These are phyloP conservation scores for Aspergillus fischeri DNA, from an alignment of 2,329 filamentous ascomycete species.

Conservation along the genomic window DNA sequence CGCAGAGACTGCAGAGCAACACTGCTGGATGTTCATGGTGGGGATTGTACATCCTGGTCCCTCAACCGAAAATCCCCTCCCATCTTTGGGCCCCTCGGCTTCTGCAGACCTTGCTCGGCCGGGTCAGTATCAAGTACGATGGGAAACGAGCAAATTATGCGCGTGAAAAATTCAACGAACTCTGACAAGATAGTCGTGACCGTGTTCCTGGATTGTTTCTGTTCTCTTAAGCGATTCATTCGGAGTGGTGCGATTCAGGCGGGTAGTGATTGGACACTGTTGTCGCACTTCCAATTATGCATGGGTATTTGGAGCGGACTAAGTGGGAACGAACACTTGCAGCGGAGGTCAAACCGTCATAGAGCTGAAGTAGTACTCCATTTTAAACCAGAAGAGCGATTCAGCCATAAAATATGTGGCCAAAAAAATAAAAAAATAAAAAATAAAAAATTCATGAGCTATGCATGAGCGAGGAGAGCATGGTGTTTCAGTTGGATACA, in stretches of 20 bases:
- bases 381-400: neutral
- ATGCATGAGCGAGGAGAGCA: neutral
- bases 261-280: conserved; percentile 19
- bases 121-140: neutral
- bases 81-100: neutral
- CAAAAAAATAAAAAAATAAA: neutral
- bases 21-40: neutral
- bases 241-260: conserved; percentile 8
- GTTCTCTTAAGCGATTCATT: conserved; percentile 1
- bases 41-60: neutral
- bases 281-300: conserved; percentile 9
- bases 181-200: neutral
- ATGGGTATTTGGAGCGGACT: neutral
- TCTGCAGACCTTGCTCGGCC: neutral
- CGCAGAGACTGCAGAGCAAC: neutral
- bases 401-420: neutral
- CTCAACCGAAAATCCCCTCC: neutral
- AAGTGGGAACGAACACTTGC: neutral
- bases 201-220: neutral
- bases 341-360: neutral
- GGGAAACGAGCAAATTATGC: neutral
- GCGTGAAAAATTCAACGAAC: neutral
- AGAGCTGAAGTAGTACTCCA: neutral
- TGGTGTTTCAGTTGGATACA: neutral
- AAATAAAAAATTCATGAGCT: neutral